Evolutionary conservation across 768 basidiomycete genomes (phyloP).

Genomic region (Calocera viscosa): DNA sequence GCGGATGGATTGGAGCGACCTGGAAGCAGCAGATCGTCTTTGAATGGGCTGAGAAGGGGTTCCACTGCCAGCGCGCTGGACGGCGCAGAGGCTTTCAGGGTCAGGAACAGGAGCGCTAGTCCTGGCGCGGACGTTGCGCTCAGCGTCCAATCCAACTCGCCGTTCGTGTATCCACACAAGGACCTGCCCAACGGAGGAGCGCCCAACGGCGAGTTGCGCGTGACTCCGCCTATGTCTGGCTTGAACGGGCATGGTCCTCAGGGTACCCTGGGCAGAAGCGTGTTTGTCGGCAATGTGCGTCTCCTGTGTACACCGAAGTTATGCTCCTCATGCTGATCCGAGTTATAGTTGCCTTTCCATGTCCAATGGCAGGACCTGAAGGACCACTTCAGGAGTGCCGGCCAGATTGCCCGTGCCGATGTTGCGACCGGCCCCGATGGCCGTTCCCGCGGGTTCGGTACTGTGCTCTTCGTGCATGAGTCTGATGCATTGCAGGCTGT

Average conservation of each 20-base stretch:
- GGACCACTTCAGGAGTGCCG: constrained; percentile 84
- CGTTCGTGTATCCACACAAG: constrained; percentile 3
- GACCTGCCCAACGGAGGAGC: not conserved
- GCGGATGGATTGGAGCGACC: not conserved
- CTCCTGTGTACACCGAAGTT: not conserved
- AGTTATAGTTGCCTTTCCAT: constrained; percentile 25
- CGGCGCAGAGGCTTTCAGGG: not conserved
- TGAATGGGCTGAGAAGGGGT: constrained; percentile 1
- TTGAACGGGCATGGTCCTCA: not conserved
- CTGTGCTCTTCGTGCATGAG: constrained; percentile 73
- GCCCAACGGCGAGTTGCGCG: not conserved
- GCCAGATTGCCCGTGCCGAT: constrained; percentile 80
- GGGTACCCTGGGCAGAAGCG: constrained; percentile 22
- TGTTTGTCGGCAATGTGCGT: constrained; percentile 85
- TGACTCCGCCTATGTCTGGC: not conserved
- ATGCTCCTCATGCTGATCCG: not conserved
- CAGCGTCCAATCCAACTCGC: constrained; percentile 1
- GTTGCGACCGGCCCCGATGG: constrained; percentile 81
- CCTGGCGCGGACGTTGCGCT: not conserved
- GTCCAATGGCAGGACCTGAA: constrained; percentile 89
- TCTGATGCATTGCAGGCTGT: constrained; percentile 75
- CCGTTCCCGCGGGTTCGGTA: constrained; percentile 84
- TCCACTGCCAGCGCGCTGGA: not conserved
- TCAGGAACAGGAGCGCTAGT: constrained; percentile 2
- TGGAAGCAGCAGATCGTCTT: not conserved